A percentile compares a stretch with the other conserved stretches of the same genome.
Evolutionary conservation across 768 basidiomycete species (phyloP).

Genomic region (Rhodotorula babjevae): DNA sequence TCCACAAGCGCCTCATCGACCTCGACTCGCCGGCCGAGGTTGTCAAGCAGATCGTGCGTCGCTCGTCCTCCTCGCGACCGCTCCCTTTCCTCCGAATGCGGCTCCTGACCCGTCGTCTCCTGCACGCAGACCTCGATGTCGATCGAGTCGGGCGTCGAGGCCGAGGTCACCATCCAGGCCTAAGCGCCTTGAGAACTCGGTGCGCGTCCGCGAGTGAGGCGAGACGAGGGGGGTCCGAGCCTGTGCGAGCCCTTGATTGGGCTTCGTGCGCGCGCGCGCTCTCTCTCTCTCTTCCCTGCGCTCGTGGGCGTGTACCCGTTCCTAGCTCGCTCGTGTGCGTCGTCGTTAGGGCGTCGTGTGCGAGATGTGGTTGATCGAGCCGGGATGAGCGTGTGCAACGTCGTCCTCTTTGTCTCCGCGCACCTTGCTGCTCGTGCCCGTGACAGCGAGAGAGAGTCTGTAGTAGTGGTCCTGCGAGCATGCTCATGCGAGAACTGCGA

Average conservation of each 20-base stretch:
- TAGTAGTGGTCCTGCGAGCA: too few species aligned
- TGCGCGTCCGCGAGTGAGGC: not conserved
- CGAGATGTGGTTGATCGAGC: not conserved
- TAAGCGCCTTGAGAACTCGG: not conserved
- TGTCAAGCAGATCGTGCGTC: conserved; percentile 96
- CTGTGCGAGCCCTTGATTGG: not conserved
- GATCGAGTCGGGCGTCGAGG: conserved; percentile 98
- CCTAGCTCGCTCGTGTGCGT: too few species aligned
- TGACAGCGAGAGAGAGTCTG: too few species aligned
- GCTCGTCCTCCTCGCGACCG: not conserved
- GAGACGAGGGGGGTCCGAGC: too few species aligned
- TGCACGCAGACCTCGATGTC: conserved; percentile 81
- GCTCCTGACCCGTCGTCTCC: not conserved
- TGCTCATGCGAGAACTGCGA: not conserved
- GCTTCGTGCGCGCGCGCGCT: too few species aligned
- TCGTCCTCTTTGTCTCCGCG: not conserved
- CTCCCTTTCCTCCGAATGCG: too few species aligned
- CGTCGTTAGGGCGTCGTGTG: not conserved
- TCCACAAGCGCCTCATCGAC: conserved; percentile 99
- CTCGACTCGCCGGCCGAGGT: conserved; percentile 97
- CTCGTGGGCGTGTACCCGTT: too few species aligned
- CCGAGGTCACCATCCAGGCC: conserved; percentile 47
- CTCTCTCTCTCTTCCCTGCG: too few species aligned
- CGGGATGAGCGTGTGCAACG: not conserved
- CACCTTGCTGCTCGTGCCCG: not conserved